These are phyloP conservation scores for Conticribra guillardii DNA, from an alignment of 108 stramenopile genomes.

Conservation along the genomic window DNA sequence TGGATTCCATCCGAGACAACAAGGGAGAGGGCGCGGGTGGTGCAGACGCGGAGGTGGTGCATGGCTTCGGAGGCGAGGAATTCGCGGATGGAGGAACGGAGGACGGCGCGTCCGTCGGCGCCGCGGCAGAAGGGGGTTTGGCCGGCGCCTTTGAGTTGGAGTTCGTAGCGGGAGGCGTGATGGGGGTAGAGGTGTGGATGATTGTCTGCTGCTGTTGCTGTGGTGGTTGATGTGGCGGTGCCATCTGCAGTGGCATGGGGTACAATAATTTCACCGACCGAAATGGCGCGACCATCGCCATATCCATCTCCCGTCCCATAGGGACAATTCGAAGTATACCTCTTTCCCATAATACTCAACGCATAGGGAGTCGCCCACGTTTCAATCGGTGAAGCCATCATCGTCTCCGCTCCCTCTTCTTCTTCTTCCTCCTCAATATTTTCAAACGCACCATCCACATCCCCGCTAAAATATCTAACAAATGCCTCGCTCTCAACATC, in stretches of 20 bases:
- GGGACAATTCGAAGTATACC: constrained; percentile 80
- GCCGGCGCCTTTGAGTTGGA: constrained; percentile 97
- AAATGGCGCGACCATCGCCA: constrained; percentile 89
- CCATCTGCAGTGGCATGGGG: constrained; percentile 3
- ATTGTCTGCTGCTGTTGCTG: not conserved
- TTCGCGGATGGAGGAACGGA: constrained; percentile 93
- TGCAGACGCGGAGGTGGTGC: constrained; percentile 88
- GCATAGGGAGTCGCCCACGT: constrained; percentile 94
- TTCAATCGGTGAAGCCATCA: constrained; percentile 3
- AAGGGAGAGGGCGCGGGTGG: constrained; percentile 87
- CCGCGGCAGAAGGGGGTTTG: constrained; percentile 94
- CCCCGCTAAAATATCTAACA: constrained; percentile 72
- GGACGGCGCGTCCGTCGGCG: constrained; percentile 95
- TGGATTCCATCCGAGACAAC: constrained; percentile 57
- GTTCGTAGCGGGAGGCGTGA: constrained; percentile 64
- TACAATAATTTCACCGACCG: constrained; percentile 70
- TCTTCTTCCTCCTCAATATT: not conserved
- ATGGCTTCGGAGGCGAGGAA: constrained; percentile 97
- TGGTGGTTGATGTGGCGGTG: not conserved
- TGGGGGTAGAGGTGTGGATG: constrained; percentile 25
- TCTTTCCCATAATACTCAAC: constrained; percentile 79
- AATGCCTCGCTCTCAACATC: constrained; percentile 63
- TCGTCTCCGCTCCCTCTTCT: not conserved
- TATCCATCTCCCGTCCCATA: constrained; percentile 88
- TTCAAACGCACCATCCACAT: constrained; percentile 47